Percentiles rank a stretch among this genome's conserved stretches.
These are phyloP conservation scores for Acacia melanoxylon DNA, from an alignment of 306 rosid species.

Conservation along the genomic window DNA sequence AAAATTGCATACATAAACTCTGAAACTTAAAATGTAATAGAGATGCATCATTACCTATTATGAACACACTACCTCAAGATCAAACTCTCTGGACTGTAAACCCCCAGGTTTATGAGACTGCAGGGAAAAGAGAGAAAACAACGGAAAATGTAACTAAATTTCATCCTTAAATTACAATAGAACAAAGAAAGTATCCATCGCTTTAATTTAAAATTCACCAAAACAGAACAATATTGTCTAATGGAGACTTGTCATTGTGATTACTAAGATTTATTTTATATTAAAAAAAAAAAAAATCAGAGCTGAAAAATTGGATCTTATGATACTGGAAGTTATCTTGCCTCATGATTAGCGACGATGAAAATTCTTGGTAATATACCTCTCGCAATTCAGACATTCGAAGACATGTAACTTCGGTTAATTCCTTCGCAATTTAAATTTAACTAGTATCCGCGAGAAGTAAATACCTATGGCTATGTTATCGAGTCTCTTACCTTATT, in stretches of 20 bases:
- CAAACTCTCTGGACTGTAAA: not conserved
- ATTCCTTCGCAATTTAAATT: not conserved
- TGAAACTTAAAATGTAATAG: not conserved
- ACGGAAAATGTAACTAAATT: constrained; percentile 9
- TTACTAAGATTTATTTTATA: too few species aligned
- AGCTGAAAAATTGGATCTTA: constrained; percentile 7
- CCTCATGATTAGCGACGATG: not conserved
- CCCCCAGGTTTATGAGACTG: not conserved
- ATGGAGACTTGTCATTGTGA: not conserved
- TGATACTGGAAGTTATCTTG: not conserved
- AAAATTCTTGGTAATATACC: not conserved
- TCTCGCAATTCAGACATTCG: constrained; percentile 11
- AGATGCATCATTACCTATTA: constrained; percentile 1
- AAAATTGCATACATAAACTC: constrained; percentile 6
- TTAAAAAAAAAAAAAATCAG: not conserved
- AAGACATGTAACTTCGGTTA: constrained; percentile 1
- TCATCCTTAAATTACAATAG: constrained; percentile 1
- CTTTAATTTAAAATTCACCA: not conserved
- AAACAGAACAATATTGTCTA: not conserved
- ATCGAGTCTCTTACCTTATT: not conserved
- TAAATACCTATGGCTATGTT: not conserved
- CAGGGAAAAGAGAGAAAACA: not conserved
- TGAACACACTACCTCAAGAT: not conserved
- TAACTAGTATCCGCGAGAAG: constrained; percentile 1
- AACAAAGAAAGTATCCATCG: constrained; percentile 1